Evolutionary conservation across 2,329 filamentous ascomycete species (phyloP), one percentile per base, ranked within the genome.

Genomic region (Thermomyces lanuginosus): DNA sequence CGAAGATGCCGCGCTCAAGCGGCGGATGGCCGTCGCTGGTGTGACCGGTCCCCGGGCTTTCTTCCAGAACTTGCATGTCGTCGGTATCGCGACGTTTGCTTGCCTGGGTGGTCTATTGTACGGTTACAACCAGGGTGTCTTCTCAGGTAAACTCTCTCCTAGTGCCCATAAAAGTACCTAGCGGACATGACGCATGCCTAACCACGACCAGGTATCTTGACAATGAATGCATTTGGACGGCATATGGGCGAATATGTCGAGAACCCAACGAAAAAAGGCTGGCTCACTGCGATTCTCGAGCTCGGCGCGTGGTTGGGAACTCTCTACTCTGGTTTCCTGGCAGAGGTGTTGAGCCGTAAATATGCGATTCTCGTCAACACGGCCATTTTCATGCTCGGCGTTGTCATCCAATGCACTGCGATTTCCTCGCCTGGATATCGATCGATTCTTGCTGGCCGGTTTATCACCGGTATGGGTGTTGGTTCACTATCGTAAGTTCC

Each of bases 291-390:
- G 2, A 80, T 81, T 36, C 66, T 83, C 14, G 76, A 82, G 44
- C 64, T 83, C 2, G 77, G 77, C 27, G 77, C 76, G 22, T 83
- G 76, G 76, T 44, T 80, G n/a, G 78, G 78, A 19, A 69, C 73
- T 0, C 50, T 84, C 3, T 59, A 76, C 21, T 76, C 69, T 2
- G 73, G 76, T 1, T 76, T 76, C 41, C 48, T 82, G n/a, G 76
- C 76, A 10, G 77, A 83, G 43, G 58, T 64, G 3, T 47, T 73
- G 26, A 76, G 72, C 2, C 63, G 78, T 24, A 81, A 81, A 47
- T 73, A 74, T 35, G 66, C 69, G 5, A 72, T 31, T 26, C 10
- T 34, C 26, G 13, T 34, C 14, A 33, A 29, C 10, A 33, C 31
- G 2, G 31, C 12, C 10, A 26, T 33, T 8, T 33, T 81, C 29